phyloP scores from a whole-genome alignment of 208 protist species.

The Chromosphaera perkinsii region DNA sequence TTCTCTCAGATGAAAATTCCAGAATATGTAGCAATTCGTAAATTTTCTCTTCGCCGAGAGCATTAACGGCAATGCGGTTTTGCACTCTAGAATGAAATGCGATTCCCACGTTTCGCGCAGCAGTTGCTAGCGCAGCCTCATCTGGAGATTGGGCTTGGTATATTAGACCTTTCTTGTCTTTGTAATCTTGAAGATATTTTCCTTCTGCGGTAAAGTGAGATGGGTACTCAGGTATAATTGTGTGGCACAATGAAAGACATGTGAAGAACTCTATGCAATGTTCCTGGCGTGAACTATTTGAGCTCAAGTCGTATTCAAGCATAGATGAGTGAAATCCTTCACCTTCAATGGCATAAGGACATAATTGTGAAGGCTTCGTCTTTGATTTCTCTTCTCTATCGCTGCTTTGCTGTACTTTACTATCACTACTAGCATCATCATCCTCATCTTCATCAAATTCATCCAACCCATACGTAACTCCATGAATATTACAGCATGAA shows the following conservation, averaged over 20 bases:
- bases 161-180: neutral
- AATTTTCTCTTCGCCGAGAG: neutral
- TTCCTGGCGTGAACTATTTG: no score
- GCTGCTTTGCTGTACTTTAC: no score
- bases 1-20: slow-evolving; percentile 27
- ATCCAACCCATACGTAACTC: slow-evolving; percentile 15
- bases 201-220: no score
- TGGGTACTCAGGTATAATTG: no score
- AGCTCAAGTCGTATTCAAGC: no score
- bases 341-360: no score
- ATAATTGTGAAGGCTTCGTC: no score
- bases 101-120: slow-evolving; percentile 38
- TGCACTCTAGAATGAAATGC: neutral
- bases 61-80: neutral
- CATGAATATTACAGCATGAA: slow-evolving; percentile 17
- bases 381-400: no score
- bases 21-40: slow-evolving; percentile 14
- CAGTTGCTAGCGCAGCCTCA: slow-evolving; percentile 49
- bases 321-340: no score
- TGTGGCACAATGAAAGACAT: slow-evolving; percentile 37
- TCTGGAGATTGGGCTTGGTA: slow-evolving; percentile 48
- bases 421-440: neutral
- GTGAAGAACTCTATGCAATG: slow-evolving; percentile 43
- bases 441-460: slow-evolving; percentile 19
- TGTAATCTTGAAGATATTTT: no score